A percentile compares a stretch with the other conserved stretches of the same genome.
phyloP scores from a whole-genome alignment of 345 rosid genomes.

The Linum trigynum region DNA sequence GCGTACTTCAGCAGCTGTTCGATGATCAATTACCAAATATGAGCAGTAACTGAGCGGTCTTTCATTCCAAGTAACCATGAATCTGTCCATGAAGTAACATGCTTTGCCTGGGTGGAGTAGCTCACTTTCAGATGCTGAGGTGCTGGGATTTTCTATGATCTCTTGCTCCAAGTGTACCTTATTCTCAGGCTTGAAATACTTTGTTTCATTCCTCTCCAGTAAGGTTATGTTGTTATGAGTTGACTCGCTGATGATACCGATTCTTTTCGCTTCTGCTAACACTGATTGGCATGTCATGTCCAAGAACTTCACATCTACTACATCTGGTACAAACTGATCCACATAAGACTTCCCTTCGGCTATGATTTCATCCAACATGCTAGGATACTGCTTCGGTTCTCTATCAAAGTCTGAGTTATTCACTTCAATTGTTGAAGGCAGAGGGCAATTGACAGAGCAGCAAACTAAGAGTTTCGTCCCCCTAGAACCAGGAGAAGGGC shows the following conservation, averaged over 20 bases:
- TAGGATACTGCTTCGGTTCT: slow-evolving; percentile 18
- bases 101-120: slow-evolving; percentile 35
- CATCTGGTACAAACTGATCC: slow-evolving; percentile 23
- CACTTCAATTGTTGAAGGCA: slow-evolving; percentile 45
- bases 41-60: slow-evolving; percentile 11
- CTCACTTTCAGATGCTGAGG: slow-evolving; percentile 19
- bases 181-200: slow-evolving; percentile 39
- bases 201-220: slow-evolving; percentile 58
- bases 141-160: slow-evolving; percentile 8
- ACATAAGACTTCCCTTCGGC: slow-evolving; percentile 34
- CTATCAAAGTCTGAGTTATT: slow-evolving; percentile 18
- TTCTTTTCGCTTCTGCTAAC: slow-evolving; percentile 51
- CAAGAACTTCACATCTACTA: slow-evolving; percentile 39
- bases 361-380: slow-evolving; percentile 36
- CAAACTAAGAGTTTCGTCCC: slow-evolving; percentile 71
- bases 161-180: slow-evolving; percentile 20
- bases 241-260: slow-evolving; percentile 56
- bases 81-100: slow-evolving; percentile 68
- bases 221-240: slow-evolving; percentile 35
- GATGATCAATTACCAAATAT: slow-evolving; percentile 23
- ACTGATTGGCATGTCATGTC: slow-evolving; percentile 41
- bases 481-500: slow-evolving; percentile 78
- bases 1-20: slow-evolving; percentile 41
- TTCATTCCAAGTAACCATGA: slow-evolving; percentile 53
- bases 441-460: slow-evolving; percentile 54